Base-by-base conservation (phyloP, 2,329 filamentous ascomycete species). In the Sporothrix luriei region DNA sequence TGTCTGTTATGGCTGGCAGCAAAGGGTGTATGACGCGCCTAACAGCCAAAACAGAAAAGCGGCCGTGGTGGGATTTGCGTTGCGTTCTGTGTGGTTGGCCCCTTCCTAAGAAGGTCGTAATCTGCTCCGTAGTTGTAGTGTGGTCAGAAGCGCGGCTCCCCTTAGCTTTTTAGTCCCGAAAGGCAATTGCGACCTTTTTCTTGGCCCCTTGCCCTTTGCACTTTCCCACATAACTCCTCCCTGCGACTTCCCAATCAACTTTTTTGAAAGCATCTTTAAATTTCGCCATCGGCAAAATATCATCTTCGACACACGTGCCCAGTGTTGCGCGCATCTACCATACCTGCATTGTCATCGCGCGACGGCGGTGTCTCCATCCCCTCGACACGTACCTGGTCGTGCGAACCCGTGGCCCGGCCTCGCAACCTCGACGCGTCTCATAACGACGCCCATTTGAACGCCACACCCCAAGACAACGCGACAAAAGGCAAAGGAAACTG, bases 121-220 rank as follows among this genome's bases (percentile, higher is more conserved):
- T 67, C 65, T 66, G 33, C 64, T 66, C 48, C 49, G 49, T 66
- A 66, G 43, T 40, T 54, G 48, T 66, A 54, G 64, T 52, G 46
- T 19, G 51, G 64, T 51, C 33, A 67, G 66, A 54, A 38, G 33
- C 66, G 66, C 66, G 66, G 66, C 66, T 68, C 66, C 48, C 46
- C 21, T 62, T 65, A 65, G 62, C 46, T 65, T 46, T 61, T 61
- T 68, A 68, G 66, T 68, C 43, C 43, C 66, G n/a, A 68, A 68
- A 21, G 43, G 66, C 66, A 68, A 68, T 49, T 51, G 38, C 52
- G 43, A 54, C 29, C 64, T 51, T 21, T 66, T 54, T 21, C 48
- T 54, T 54, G 29, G 64, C 64, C 64, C 29, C 62, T 33, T 21
- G 21, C 16, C 38, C 49, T 46, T 29, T 48, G 49, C 65, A 48